Base-by-base conservation (phyloP, 441 rosid genomes). In the Viola pubescens region DNA sequence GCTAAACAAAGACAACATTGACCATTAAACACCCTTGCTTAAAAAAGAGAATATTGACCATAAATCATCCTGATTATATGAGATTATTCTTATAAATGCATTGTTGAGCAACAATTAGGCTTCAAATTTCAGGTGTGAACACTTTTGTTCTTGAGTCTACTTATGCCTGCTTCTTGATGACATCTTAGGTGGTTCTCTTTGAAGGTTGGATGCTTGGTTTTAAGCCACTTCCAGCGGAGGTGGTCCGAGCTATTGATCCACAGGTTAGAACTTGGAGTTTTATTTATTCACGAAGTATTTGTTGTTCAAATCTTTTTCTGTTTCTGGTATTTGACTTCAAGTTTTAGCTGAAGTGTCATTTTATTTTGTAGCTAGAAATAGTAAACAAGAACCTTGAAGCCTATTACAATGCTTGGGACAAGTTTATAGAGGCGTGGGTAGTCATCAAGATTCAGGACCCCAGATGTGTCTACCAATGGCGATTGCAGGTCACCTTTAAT, bases 151-250 rank as follows among this genome's bases (percentile, higher is more conserved):
- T 19, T 13, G 11, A 40, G 4, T 11, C 6, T 48, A 3, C 38
- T 61, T 46, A 12, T 45, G 0, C 53, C 12, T 56, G 50, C 41
- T 64, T 26, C 66, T 63, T 40, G 61, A 5, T 73, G 63, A 64
- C 64, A 50, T 37, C 64, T 59, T 65, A 88, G 97, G 97, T 78
- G 64, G 70, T 90, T 65, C 78, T 94, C 46, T 94, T 82, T 49
- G 99, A 94, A 73, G 99, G 97, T 54, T 94, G 99, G 99, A 90
- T 94, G 97, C 97, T 86, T 56, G 96, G 99, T 56, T 94, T 94
- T 73, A 90, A 80, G 61, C 94, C 97, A 5, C 66, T 77, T 74
- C 84, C 94, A 1, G 37, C 50, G 8, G 86, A 85, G 57, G 80
- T 52, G 46, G 90, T 86, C 60, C 74, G 60, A 78, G 86, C 87